Evolutionary conservation across 2,329 filamentous ascomycete genomes (phyloP).

Genomic region (Coniochaeta prunicola): DNA sequence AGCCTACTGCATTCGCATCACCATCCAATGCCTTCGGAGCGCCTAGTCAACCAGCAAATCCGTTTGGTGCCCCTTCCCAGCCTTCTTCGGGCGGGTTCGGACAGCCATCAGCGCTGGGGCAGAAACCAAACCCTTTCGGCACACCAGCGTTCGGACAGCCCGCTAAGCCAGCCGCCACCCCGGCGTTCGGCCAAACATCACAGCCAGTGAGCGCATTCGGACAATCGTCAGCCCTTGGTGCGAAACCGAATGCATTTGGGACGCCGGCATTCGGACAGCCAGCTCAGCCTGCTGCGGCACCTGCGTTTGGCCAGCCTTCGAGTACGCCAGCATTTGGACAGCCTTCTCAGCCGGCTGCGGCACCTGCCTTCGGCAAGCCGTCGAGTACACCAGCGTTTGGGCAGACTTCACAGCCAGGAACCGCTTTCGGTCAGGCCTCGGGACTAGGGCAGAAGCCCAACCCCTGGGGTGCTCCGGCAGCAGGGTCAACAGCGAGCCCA

Average conservation of each 20-base stretch:
- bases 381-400: conserved; percentile 24
- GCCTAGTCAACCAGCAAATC: conserved; percentile 16
- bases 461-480: conserved; percentile 16
- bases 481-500: conserved; percentile 9
- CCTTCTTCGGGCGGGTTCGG: conserved; percentile 23
- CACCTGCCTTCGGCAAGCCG: conserved; percentile 23
- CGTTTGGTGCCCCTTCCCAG: conserved; percentile 34
- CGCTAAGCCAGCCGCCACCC: conserved; percentile 22
- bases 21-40: conserved; percentile 10
- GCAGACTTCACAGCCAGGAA: conserved; percentile 7
- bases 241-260: conserved; percentile 21
- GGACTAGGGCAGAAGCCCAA: conserved; percentile 19
- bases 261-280: conserved; percentile 31
- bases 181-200: conserved; percentile 32
- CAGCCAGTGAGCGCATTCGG: conserved; percentile 13
- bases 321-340: conserved; percentile 18
- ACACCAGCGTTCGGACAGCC: conserved; percentile 30
- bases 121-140: conserved; percentile 30
- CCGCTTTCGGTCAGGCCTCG: conserved; percentile 24
- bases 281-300: conserved; percentile 16
- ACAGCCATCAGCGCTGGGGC: conserved; percentile 28
- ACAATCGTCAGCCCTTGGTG: conserved; percentile 17
- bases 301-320: conserved; percentile 26
- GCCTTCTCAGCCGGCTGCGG: conserved; percentile 13
- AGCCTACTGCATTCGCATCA: conserved; percentile 29